Evolutionary conservation across 108 stramenopile genomes (phyloP).

Genomic region (Chaetoceros tenuissimus): DNA sequence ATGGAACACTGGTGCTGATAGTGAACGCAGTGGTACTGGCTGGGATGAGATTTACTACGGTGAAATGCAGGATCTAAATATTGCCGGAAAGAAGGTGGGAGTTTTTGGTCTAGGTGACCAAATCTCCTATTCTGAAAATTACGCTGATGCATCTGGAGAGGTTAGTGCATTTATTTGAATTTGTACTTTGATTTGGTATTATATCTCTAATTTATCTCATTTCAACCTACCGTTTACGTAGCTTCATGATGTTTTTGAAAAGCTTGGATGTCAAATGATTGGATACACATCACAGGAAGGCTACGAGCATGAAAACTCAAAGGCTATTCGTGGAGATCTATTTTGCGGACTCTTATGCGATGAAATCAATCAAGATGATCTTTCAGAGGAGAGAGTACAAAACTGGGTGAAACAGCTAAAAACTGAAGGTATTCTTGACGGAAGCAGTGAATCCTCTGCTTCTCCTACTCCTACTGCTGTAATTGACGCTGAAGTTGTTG

Average conservation of each 20-base stretch:
- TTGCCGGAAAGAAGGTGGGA: conserved; percentile 73
- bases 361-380: conserved; percentile 79
- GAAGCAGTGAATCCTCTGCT: conserved; percentile 12
- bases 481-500: conserved; percentile 2
- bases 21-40: conserved; percentile 77
- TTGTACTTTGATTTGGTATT: not conserved
- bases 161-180: conserved; percentile 5
- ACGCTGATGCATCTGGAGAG: conserved; percentile 84
- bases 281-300: conserved; percentile 72
- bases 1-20: conserved; percentile 73
- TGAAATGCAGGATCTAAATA: conserved; percentile 43
- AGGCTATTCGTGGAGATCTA: conserved; percentile 71
- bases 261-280: conserved; percentile 65
- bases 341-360: conserved; percentile 81
- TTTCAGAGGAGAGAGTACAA: conserved; percentile 54
- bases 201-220: not conserved
- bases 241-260: conserved; percentile 77
- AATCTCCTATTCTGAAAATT: conserved; percentile 69
- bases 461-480: conserved; percentile 7
- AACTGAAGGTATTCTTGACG: conserved; percentile 62
- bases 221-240: not conserved
- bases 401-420: conserved; percentile 72
- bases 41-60: conserved; percentile 86
- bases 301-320: conserved; percentile 75
- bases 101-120: conserved; percentile 85